Evolutionary conservation across 768 basidiomycete species (phyloP).

Genomic region (Xerocomellus amylosporus): DNA sequence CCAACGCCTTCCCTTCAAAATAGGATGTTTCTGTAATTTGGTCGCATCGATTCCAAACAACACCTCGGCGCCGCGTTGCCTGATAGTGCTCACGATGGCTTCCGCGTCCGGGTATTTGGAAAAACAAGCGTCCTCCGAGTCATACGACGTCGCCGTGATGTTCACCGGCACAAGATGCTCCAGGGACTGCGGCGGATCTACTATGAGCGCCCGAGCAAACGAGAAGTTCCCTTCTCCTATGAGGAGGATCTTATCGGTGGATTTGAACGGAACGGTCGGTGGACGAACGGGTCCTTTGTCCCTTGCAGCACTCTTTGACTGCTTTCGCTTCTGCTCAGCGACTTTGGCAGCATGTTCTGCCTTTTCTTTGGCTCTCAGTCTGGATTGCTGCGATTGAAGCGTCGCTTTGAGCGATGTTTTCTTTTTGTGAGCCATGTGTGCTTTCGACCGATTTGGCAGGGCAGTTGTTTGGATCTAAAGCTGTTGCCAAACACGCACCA

Average conservation of each 20-base stretch:
- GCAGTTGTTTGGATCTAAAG: conserved; percentile 32
- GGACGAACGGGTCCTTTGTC: conserved; percentile 33
- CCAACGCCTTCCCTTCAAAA: conserved; percentile 62
- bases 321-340: conserved; percentile 43
- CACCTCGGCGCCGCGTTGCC: conserved; percentile 61
- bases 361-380: conserved; percentile 61
- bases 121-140: conserved; percentile 71
- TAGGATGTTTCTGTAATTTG: conserved; percentile 55
- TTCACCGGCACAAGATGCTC: conserved; percentile 58
- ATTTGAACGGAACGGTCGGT: conserved; percentile 62
- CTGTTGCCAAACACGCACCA: conserved; percentile 26
- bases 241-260: conserved; percentile 67
- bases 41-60: conserved; percentile 87
- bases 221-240: conserved; percentile 97
- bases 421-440: conserved; percentile 45
- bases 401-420: conserved; percentile 59
- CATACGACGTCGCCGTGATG: conserved; percentile 83
- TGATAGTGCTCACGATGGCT: conserved; percentile 53
- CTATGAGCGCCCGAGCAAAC: conserved; percentile 72
- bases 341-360: conserved; percentile 47
- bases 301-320: conserved; percentile 33
- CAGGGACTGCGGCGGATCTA: conserved; percentile 43
- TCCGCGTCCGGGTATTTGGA: conserved; percentile 78
- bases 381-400: conserved; percentile 66
- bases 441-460: not conserved